Evolutionary conservation across 2,329 filamentous ascomycete species (phyloP).

Genomic region (Domatiomyces globalis): DNA sequence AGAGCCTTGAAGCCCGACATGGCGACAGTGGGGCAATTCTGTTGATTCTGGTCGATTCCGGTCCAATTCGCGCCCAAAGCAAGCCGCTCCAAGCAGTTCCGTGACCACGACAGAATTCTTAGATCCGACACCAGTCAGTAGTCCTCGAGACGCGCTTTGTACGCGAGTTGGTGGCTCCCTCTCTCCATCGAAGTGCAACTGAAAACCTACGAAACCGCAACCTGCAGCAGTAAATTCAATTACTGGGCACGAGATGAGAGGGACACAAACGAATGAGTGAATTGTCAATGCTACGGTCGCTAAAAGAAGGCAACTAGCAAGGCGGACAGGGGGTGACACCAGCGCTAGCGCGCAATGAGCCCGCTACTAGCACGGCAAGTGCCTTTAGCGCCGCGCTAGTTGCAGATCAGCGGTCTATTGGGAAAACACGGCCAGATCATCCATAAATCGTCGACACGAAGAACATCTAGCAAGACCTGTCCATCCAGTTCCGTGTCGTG

Average conservation of each 20-base stretch:
- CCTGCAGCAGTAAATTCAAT: background rate
- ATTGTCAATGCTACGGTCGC: background rate
- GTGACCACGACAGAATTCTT: background rate
- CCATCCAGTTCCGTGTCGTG: background rate
- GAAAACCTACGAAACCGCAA: background rate
- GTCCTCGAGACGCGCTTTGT: background rate
- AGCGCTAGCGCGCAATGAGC: background rate
- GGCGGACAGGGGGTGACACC: background rate
- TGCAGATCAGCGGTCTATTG: background rate
- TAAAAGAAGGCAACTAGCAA: background rate
- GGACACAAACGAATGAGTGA: background rate
- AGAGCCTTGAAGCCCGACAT: slow-evolving; percentile 18
- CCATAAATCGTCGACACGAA: background rate
- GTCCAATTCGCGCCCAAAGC: background rate
- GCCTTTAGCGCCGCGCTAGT: background rate
- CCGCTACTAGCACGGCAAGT: background rate
- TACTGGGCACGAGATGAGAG: background rate
- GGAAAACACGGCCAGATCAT: background rate
- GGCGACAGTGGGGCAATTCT: background rate
- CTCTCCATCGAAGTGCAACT: background rate
- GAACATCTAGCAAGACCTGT: background rate
- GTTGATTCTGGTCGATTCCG: background rate
- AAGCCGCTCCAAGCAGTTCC: background rate
- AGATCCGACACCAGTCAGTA: background rate
- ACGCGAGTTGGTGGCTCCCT: background rate